phyloP scores from a whole-genome alignment of 306 rosid species.

The Vigna nakashimae region DNA sequence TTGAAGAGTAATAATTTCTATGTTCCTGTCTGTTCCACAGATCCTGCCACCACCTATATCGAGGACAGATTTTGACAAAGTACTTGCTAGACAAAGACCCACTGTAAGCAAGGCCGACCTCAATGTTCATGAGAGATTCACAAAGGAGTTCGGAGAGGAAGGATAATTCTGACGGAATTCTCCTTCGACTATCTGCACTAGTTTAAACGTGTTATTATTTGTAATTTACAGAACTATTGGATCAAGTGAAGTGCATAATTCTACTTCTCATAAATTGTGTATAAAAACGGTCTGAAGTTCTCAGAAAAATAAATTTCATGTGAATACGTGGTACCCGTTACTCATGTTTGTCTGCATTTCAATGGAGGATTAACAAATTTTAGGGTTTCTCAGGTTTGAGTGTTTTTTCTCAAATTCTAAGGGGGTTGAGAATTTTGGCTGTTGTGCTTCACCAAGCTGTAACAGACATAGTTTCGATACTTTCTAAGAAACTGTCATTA shows the following conservation, averaged over 20 bases:
- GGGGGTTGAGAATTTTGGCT: not conserved
- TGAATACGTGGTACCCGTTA: slow-evolving; percentile 31
- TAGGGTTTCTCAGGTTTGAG: not conserved
- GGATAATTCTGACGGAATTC: slow-evolving; percentile 67
- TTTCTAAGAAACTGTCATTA: not conserved
- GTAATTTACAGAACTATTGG: slow-evolving; percentile 56
- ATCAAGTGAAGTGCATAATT: slow-evolving; percentile 52
- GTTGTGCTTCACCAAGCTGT: not conserved
- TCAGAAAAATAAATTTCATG: slow-evolving; percentile 43
- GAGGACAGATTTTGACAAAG: slow-evolving; percentile 92
- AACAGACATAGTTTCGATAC: slow-evolving; percentile 11
- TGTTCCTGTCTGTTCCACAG: slow-evolving; percentile 56
- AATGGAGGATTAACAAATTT: not conserved
- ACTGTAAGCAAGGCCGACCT: slow-evolving; percentile 95
- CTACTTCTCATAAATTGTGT: slow-evolving; percentile 60
- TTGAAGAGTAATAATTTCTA: not conserved
- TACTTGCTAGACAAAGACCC: slow-evolving; percentile 96
- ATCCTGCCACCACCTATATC: slow-evolving; percentile 95
- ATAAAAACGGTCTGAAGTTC: slow-evolving; percentile 51
- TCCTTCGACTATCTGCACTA: slow-evolving; percentile 49
- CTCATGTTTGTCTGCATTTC: slow-evolving; percentile 27
- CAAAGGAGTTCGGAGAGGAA: slow-evolving; percentile 98
- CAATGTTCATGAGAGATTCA: slow-evolving; percentile 91
- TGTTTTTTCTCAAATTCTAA: too few species aligned
- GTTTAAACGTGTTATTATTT: slow-evolving; percentile 45